Percentiles rank a stretch among this genome's conserved stretches.
Evolutionary conservation across 768 basidiomycete genomes (phyloP).

Genomic region (Tulasnella sp.): DNA sequence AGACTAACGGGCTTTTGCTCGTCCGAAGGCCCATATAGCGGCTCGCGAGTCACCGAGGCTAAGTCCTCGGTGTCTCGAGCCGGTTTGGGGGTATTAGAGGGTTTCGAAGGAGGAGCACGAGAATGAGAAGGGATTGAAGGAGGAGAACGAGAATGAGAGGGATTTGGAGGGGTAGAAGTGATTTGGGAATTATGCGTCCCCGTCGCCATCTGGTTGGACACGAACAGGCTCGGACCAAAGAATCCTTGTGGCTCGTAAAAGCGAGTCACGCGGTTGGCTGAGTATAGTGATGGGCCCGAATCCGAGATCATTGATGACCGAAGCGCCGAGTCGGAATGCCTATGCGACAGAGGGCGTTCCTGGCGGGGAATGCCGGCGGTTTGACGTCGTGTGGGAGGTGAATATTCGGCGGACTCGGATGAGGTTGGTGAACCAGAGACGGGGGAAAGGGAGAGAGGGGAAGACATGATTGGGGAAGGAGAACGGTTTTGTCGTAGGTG

Average conservation of each 20-base stretch:
- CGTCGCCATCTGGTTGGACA: constrained; percentile 8
- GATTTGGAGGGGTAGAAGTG: not conserved
- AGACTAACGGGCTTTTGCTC: constrained; percentile 18
- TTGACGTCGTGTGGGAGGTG: constrained; percentile 11
- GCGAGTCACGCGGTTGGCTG: constrained; percentile 1
- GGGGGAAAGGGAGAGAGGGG: constrained; percentile 19
- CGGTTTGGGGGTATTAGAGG: not conserved
- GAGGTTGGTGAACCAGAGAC: constrained; percentile 12
- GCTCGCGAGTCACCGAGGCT: not conserved
- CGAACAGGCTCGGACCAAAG: constrained; percentile 21
- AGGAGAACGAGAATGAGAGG: not conserved
- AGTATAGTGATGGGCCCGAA: not conserved
- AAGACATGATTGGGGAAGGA: constrained; percentile 13
- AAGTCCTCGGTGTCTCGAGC: not conserved
- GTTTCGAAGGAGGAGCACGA: constrained; percentile 6
- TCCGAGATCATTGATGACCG: constrained; percentile 23
- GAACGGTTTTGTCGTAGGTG: constrained; percentile 17
- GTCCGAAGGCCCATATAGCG: not conserved
- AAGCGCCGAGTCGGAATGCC: constrained; percentile 15
- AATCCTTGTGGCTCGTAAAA: constrained; percentile 22
- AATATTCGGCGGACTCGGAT: constrained; percentile 16
- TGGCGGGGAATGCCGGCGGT: not conserved
- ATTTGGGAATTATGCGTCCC: not conserved
- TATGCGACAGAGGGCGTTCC: not conserved
- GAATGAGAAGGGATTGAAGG: not conserved